These are phyloP conservation scores for Chalciporus sphaerocephalus DNA, from an alignment of 768 basidiomycete species.

Conservation along the genomic window DNA sequence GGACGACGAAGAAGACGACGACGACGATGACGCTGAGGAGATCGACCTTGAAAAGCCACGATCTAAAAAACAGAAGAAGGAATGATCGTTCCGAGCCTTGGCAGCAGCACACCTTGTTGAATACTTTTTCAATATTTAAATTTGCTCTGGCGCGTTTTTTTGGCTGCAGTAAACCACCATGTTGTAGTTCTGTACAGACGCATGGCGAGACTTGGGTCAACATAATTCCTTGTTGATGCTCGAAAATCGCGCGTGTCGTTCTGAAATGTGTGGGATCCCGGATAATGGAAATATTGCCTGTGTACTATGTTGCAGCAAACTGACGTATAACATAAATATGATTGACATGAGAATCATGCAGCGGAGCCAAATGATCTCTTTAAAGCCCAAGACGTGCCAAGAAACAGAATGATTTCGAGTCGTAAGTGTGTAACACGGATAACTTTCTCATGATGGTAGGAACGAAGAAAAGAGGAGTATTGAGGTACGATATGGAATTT, in stretches of 20 bases:
- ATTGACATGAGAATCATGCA: no score
- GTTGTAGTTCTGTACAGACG: conserved; percentile 2
- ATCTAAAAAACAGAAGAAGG: conserved; percentile 62
- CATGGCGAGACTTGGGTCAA: not conserved
- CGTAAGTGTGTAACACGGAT: not conserved
- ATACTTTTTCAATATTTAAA: conserved; percentile 27
- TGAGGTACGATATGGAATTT: not conserved
- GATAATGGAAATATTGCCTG: no score
- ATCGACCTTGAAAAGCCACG: conserved; percentile 86
- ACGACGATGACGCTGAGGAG: conserved; percentile 77
- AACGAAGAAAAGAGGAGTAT: not conserved
- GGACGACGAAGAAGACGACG: conserved; percentile 64
- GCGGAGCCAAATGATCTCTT: no score
- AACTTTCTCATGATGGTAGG: no score
- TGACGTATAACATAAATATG: no score
- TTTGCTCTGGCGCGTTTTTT: conserved; percentile 10
- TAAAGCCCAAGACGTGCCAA: no score
- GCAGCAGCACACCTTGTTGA: conserved; percentile 12
- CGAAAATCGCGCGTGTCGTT: no score
- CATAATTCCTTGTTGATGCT: not conserved
- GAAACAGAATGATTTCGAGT: no score
- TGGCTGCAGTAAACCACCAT: conserved; percentile 6
- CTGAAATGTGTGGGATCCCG: no score
- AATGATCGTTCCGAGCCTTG: conserved; percentile 22
- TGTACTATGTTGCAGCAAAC: no score